These are phyloP conservation scores for Saccharomyces paradoxus DNA, from an alignment of 805 yeast species.

Conservation along the genomic window DNA sequence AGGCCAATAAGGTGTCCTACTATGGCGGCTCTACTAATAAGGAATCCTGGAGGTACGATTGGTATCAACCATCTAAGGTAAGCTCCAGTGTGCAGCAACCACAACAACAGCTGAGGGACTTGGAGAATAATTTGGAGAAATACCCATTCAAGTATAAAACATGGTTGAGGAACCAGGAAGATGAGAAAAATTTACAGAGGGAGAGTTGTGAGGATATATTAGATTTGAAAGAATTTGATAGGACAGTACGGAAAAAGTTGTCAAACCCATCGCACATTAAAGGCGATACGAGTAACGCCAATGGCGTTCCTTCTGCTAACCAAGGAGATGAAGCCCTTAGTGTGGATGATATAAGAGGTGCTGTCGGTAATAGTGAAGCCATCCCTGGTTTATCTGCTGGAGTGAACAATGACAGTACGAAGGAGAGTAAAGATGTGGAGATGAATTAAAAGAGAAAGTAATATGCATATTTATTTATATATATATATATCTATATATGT, in stretches of 20 bases:
- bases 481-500: constrained; percentile 3
- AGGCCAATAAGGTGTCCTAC: constrained; percentile 13
- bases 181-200: constrained; percentile 17
- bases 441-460: background rate
- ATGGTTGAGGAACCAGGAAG: constrained; percentile 14
- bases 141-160: constrained; percentile 19
- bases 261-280: background rate
- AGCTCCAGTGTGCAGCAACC: constrained; percentile 3
- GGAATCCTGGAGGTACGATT: constrained; percentile 29
- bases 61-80: constrained; percentile 22
- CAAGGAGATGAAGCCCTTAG: constrained; percentile 29
- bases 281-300: background rate
- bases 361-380: constrained; percentile 41
- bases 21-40: constrained; percentile 11
- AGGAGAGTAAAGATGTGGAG: constrained; percentile 1
- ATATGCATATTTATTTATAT: background rate
- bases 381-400: constrained; percentile 37
- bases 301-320: background rate
- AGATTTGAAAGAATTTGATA: constrained; percentile 35
- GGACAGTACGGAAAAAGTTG: constrained; percentile 6
- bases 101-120: background rate
- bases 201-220: constrained; percentile 38
- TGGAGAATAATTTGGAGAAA: constrained; percentile 8
- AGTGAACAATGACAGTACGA: constrained; percentile 16
- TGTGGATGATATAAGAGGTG: constrained; percentile 46